phyloP scores from a whole-genome alignment of 352 stramenopile species.

The Phytophthora sp. region DNA sequence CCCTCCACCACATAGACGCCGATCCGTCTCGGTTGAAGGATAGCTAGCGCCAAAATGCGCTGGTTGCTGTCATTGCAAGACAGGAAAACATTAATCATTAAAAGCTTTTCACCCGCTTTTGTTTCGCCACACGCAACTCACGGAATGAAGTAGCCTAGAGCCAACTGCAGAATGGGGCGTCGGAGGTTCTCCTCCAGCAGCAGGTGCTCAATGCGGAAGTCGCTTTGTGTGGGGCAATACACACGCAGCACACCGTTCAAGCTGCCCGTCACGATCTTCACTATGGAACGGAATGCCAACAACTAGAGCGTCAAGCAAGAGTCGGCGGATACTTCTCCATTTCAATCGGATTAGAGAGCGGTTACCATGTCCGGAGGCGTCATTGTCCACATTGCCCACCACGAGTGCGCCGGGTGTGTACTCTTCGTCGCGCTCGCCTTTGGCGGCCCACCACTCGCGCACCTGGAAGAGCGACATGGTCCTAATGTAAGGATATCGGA shows the following conservation, averaged over 20 bases:
- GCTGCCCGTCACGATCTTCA: slow-evolving; percentile 91
- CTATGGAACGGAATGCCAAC: slow-evolving; percentile 25
- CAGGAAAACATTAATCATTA: slow-evolving; percentile 5
- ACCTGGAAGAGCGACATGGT: slow-evolving; percentile 92
- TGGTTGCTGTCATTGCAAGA: slow-evolving; percentile 49
- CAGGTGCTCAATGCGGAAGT: slow-evolving; percentile 91
- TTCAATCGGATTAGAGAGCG: neutral
- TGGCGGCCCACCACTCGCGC: slow-evolving; percentile 88
- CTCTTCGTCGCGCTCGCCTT: slow-evolving; percentile 78
- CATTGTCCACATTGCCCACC: slow-evolving; percentile 91
- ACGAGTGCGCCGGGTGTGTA: slow-evolving; percentile 77
- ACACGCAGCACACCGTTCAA: slow-evolving; percentile 88
- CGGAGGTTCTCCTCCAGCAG: slow-evolving; percentile 87
- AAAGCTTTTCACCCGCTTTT: neutral
- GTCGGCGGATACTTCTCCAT: too few species aligned
- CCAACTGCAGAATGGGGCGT: slow-evolving; percentile 89
- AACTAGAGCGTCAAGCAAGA: neutral
- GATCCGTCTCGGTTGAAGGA: slow-evolving; percentile 86
- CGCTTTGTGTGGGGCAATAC: slow-evolving; percentile 77
- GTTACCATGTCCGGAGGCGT: slow-evolving; percentile 57
- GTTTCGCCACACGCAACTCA: slow-evolving; percentile 38
- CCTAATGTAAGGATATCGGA: slow-evolving; percentile 17
- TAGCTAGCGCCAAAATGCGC: slow-evolving; percentile 68
- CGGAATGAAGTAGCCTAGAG: slow-evolving; percentile 84
- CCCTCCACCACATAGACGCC: slow-evolving; percentile 84